Evolutionary conservation across 1,139 yeast species (phyloP).

Genomic region (Meyerozyma carpophila): DNA sequence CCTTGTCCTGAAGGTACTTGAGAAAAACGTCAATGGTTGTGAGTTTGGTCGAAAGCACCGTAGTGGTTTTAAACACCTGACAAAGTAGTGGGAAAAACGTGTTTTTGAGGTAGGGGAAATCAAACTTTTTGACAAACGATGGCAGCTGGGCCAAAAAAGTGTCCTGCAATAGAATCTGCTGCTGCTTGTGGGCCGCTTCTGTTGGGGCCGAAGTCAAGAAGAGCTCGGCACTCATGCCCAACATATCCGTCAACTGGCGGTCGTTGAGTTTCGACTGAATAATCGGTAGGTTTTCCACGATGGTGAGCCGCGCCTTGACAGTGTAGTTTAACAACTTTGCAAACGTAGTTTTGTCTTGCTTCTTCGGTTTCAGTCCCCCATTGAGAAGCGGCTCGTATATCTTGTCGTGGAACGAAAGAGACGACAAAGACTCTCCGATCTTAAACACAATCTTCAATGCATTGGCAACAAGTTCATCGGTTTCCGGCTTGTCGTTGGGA

Average conservation of each 20-base stretch:
- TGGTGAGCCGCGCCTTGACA: conserved; percentile 28
- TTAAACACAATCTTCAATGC: conserved; percentile 54
- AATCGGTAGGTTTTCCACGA: conserved; percentile 52
- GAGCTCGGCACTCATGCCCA: conserved; percentile 25
- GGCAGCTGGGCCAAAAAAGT: conserved; percentile 44
- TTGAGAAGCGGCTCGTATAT: conserved; percentile 38
- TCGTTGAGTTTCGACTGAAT: conserved; percentile 50
- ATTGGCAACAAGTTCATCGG: conserved; percentile 41
- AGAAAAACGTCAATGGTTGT: conserved; percentile 64
- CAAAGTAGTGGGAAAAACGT: conserved; percentile 69
- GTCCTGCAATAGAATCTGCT: conserved; percentile 50
- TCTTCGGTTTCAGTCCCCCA: conserved; percentile 26
- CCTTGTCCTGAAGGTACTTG: conserved; percentile 48
- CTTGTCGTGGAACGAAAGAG: conserved; percentile 70
- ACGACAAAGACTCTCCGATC: conserved; percentile 67
- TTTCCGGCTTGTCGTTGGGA: conserved; percentile 8
- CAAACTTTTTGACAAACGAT: conserved; percentile 45
- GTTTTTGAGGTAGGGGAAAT: conserved; percentile 69
- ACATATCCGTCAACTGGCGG: conserved; percentile 33
- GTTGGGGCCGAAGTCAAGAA: conserved; percentile 23
- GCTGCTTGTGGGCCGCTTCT: conserved; percentile 22
- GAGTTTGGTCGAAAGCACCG: conserved; percentile 71
- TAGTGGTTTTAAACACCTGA: conserved; percentile 74
- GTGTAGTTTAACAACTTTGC: conserved; percentile 37
- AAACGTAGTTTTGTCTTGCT: conserved; percentile 28